Conservation (phyloP, 2,329 filamentous ascomycete species). For the Ambrosiella beaveri region DNA sequence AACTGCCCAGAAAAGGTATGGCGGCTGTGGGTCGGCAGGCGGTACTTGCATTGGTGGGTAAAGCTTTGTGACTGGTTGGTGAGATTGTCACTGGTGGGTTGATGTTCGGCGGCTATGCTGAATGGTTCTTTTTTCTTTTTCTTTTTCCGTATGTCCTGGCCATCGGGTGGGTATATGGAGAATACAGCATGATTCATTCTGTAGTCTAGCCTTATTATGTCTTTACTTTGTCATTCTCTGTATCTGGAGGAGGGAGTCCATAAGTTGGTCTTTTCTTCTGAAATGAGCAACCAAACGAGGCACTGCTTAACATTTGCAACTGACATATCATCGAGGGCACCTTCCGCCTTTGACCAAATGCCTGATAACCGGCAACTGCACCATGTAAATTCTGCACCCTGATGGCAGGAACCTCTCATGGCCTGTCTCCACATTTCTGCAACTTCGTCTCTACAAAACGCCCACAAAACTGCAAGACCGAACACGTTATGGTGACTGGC, state of each 20-base stretch:
- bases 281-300: neutral
- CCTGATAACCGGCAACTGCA: neutral
- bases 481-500: neutral
- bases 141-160: neutral
- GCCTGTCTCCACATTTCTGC: neutral
- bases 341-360: neutral
- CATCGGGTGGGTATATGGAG: neutral
- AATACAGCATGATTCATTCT: too few species aligned
- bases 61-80: neutral
- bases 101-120: neutral
- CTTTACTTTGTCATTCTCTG: too few species aligned
- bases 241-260: too few species aligned
- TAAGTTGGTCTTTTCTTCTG: too few species aligned
- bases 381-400: neutral
- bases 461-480: neutral
- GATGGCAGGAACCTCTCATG: neutral
- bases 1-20: constrained; percentile 4
- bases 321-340: neutral
- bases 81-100: neutral
- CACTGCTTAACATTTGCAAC: neutral
- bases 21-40: neutral
- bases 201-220: too few species aligned
- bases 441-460: neutral
- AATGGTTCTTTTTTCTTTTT: neutral
- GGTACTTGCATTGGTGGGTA: constrained; percentile 8